phyloP scores from a whole-genome alignment of 2,329 filamentous ascomycete species.

The Sporothrix variecibatus region DNA sequence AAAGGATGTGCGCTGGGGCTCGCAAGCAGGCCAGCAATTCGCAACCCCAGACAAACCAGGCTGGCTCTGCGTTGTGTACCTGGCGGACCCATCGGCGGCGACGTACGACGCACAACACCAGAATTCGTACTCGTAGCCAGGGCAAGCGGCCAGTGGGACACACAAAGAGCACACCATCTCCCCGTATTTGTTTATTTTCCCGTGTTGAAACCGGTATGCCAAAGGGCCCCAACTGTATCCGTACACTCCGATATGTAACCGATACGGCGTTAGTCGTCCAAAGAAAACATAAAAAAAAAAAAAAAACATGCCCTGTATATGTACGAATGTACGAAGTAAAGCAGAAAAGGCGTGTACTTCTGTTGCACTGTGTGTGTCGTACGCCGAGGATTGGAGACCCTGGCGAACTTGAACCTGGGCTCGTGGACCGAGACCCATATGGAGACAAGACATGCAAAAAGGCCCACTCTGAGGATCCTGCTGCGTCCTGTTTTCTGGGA shows the following conservation, averaged over 20 bases:
- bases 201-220: neutral
- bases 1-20: neutral
- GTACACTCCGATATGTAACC: neutral
- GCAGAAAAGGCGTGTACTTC: neutral
- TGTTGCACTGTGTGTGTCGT: neutral
- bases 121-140: neutral
- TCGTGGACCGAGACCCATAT: neutral
- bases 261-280: neutral
- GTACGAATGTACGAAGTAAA: too few relatives aligned
- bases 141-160: neutral
- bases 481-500: slow-evolving; percentile 1
- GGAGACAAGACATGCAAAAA: neutral
- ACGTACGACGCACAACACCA: neutral
- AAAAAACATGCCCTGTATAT: too few relatives aligned
- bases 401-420: neutral
- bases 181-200: slow-evolving; percentile 5
- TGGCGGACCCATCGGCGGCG: neutral
- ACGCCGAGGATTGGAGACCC: neutral
- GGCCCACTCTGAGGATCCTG: slow-evolving; percentile 13
- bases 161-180: neutral
- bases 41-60: neutral
- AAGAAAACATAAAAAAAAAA: neutral
- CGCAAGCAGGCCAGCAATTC: neutral
- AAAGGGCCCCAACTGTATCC: neutral
- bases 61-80: neutral